Evolutionary conservation across 2,329 filamentous ascomycete species (phyloP), one percentile per base, ranked within the genome.

Genomic region (Corynespora cassiicola): DNA sequence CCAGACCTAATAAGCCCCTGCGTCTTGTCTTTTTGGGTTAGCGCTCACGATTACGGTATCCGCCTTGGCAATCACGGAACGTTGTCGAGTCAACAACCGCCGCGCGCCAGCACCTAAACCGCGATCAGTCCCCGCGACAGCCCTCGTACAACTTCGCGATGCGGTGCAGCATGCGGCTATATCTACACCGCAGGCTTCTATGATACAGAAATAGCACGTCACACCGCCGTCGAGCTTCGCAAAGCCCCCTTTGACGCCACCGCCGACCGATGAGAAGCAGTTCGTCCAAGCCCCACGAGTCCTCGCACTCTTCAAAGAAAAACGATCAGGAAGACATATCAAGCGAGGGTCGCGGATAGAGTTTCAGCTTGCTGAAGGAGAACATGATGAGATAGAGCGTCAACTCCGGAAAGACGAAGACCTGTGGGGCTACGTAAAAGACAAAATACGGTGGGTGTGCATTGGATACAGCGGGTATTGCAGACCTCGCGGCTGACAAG

Each of bases 231-330:
- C 39, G 20, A 55, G 44, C 30, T 47, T 47, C n/a, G 35, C 30
- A 36, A 15, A 49, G 10, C 29, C 20, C 36, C 52, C 45, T 38
- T 44, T 50, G 32, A 56, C 48, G 36, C 54, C 52, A 45, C 52
- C 48, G 18, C 34, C 28, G n/a, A 50, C 47, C 24, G 36, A 52
- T 32, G 39, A 53, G 52, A 54, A 50, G 36, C 38, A 26, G 32
- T 50, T 36, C 31, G 17, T 40, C 23, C 38, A 46, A 39, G 47
- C 39, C 21, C 32, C 11, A 31, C 42, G 38, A 36, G 47, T 52
- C 28, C 45, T 55, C 31, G 41, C 49, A 22, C 43, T 52, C 36
- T 56, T 57, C 30, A 45, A 37, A 35, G 24, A 42, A 7, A 50
- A 52, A 29, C 32, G 45, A 41, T 42, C 44, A 29, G 47, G 50